These are phyloP conservation scores for Phyllostachys edulis DNA, from an alignment of 176 grass and related monocot species.

Conservation along the genomic window DNA sequence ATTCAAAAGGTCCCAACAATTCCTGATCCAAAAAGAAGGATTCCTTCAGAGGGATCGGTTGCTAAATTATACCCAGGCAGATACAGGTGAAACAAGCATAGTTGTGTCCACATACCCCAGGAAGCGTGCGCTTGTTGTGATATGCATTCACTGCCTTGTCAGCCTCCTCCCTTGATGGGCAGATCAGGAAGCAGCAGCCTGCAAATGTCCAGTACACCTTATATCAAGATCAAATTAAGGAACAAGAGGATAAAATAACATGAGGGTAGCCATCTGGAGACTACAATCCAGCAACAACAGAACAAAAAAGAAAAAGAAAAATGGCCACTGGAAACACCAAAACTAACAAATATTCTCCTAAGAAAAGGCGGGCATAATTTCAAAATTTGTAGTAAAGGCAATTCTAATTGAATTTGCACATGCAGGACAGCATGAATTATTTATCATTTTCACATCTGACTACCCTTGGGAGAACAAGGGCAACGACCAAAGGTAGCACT, in stretches of 20 bases:
- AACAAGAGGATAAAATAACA: conserved; percentile 3
- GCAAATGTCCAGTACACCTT: conserved; percentile 18
- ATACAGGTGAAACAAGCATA: conserved; percentile 17
- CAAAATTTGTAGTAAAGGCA: not conserved
- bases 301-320: not conserved
- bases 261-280: not conserved
- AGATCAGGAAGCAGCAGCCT: conserved; percentile 90
- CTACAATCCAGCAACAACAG: conserved; percentile 13
- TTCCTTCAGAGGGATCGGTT: conserved; percentile 4
- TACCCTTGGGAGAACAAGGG: conserved; percentile 1
- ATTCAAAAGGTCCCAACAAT: conserved; percentile 25
- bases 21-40: not conserved
- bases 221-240: conserved; percentile 17
- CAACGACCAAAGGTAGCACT: not conserved
- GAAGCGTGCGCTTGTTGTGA: conserved; percentile 86
- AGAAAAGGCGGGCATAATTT: not conserved
- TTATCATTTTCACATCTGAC: not conserved
- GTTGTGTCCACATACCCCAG: conserved; percentile 61
- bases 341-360: not conserved
- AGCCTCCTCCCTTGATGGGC: conserved; percentile 83
- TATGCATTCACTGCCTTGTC: conserved; percentile 92
- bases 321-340: not conserved
- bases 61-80: not conserved
- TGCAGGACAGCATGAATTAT: not conserved
- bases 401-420: conserved; percentile 3